Evolutionary conservation across 495 filamentous ascomycete species (phyloP), one percentile per base, ranked within the genome.

Genomic region (Bacidia rubella): DNA sequence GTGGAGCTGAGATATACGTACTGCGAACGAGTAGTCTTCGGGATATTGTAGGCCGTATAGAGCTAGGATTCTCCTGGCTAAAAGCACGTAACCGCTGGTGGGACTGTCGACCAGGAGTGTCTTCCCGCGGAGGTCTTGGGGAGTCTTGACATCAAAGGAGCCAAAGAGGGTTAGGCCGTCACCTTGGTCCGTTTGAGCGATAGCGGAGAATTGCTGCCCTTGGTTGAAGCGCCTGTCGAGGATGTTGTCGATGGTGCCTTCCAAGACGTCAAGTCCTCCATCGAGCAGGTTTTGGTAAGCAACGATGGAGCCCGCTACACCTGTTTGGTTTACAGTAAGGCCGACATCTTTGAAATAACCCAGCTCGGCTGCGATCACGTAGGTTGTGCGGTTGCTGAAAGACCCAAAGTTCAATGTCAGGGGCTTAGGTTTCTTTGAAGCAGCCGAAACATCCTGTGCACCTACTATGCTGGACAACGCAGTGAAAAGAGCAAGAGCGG

Each of bases 331-430:
- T 7, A 44, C 41, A 22, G 17, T 20, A 17, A 44, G 15, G 17
- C 17, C 41, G 12, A 22, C 41, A 22, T 44, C 17, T 20, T 44
- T 20, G 41, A 44, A 44, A 22, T 44, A 44, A 17, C 41, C 41
- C 15, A 44, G 41, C 20, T 44, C 41, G 17, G 41, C 41, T 9
- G 41, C 41, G 41, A 44, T 44, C 15, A 44, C 20, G 41, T 44
- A 44, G 41, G 41, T 44, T 20, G 41, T 44, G 17, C 41, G 41
- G 17, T 44, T 44, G 41, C 41, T 44, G 41, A 44, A 44, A 17
- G 41, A 44, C 7, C 41, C 41, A 17, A 44, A 44, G 17, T 44
- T 44, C 17, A 44, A 17, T 9, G 41, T 22, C 20, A 44, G 19
- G 9, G 26, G 46, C 15, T 9, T 23, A 19, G 43, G 43, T 11